Evolutionary conservation across 805 yeast species (phyloP).

Genomic region (Candida stauntonica): DNA sequence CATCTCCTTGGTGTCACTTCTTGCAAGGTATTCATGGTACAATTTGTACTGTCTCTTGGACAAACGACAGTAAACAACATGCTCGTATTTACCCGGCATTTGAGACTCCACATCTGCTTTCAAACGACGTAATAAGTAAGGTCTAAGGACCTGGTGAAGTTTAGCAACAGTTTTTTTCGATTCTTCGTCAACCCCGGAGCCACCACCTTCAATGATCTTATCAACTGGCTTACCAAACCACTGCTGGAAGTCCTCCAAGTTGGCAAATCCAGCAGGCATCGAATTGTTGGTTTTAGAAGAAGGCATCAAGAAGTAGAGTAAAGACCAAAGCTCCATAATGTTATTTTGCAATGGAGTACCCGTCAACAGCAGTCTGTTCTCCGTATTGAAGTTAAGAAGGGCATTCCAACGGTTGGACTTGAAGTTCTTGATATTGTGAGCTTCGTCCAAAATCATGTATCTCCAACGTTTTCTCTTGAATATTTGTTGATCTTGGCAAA

Average conservation of each 20-base stretch:
- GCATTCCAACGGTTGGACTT: conserved; percentile 98
- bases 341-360: conserved; percentile 98
- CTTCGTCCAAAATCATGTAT: conserved; percentile 96
- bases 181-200: conserved; percentile 57
- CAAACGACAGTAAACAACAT: conserved; percentile 83
- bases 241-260: conserved; percentile 90
- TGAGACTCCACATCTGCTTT: conserved; percentile 97
- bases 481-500: conserved; percentile 94
- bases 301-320: conserved; percentile 94
- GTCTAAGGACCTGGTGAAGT: conserved; percentile 89
- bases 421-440: conserved; percentile 95
- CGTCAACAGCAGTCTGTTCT: conserved; percentile 78
- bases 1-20: conserved; percentile 93
- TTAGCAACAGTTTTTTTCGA: conserved; percentile 82
- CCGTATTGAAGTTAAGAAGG: conserved; percentile 86
- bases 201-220: conserved; percentile 75
- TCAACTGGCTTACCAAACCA: conserved; percentile 99
- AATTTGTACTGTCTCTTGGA: conserved; percentile 89
- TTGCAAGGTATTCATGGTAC: conserved; percentile 95
- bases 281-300: conserved; percentile 64
- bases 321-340: conserved; percentile 92
- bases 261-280: conserved; percentile 92
- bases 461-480: conserved; percentile 92
- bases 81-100: conserved; percentile 98
- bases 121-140: conserved; percentile 84